Evolutionary conservation across 1,139 yeast species (phyloP).

Genomic region (Blastobotrys indianensis): DNA sequence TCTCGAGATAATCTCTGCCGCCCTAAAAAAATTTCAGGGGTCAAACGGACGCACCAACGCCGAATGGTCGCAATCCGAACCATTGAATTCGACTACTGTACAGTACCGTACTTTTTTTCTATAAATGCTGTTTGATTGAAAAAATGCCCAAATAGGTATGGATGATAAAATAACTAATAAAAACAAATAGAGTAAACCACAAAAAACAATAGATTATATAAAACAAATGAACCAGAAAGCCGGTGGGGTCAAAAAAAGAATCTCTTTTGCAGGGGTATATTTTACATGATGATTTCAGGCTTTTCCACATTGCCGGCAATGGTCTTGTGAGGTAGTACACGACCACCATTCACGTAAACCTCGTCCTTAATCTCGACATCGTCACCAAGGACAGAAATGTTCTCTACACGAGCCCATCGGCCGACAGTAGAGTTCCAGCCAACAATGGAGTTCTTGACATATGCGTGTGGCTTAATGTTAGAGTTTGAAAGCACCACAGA

Average conservation of each 20-base stretch:
- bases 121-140: neutral
- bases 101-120: neutral
- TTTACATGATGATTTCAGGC: constrained; percentile 93
- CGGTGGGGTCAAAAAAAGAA: neutral
- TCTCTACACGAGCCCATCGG: constrained; percentile 98
- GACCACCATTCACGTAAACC: constrained; percentile 98
- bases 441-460: constrained; percentile 95
- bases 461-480: constrained; percentile 91
- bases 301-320: constrained; percentile 94
- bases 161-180: constrained; percentile 3
- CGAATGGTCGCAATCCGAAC: too few relatives aligned
- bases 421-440: constrained; percentile 99
- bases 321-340: constrained; percentile 97
- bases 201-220: neutral
- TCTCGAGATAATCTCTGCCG: too few relatives aligned
- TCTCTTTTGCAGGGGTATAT: neutral
- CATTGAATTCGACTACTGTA: too few relatives aligned
- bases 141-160: neutral
- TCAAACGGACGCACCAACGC: too few relatives aligned
- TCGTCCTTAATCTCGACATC: constrained; percentile 98
- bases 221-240: too few relatives aligned
- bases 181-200: neutral
- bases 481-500: constrained; percentile 91
- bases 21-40: too few relatives aligned
- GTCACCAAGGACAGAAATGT: constrained; percentile 96